Base-by-base conservation (phyloP, 805 yeast species). In the Saitoella complicata region DNA sequence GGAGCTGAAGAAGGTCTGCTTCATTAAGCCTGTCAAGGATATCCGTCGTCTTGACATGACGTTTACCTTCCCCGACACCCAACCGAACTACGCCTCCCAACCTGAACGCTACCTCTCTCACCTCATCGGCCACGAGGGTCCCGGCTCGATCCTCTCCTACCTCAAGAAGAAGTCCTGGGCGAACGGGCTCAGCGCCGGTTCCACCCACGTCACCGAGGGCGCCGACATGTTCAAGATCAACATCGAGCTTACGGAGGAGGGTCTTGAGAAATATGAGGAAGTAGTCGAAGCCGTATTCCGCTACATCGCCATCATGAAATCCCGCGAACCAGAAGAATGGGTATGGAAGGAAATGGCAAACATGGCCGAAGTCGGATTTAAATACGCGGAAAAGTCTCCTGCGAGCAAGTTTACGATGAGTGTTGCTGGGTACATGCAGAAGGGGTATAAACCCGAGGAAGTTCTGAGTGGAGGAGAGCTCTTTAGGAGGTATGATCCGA, bases 161-260 rank as follows among this genome's bases (percentile, higher is more conserved):
- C 75, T 40, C 60, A 82, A 42, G 97, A 91, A 64, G 99, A 91
- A 63, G 99, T 98, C 60, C 75, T 88, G 38, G 99, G 88, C 63
- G 95, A 66, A 0, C 46, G 63, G 40, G 43, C 43, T 34, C 80
- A 74, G 52, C 35, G 76, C 86, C 33, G 95, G 95, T 6, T 70
- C 74, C 37, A 54, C 57, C 41, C 65, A 58, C 44, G 69, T 75
- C 51, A 70, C 73, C 34, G 68, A 75, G 40, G 91, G 80, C 2
- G 75, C 70, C 47, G 78, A 81, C 3, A 61, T 73, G 13, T 82
- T 88, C 54, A 65, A 73, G n/a, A 62, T 85, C 35, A 78, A 76
- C 46, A 64, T 85, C 38, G 93, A 83, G 44, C 69, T 88, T 45
- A 86, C 97, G 2, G 73, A 75, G 7, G 64, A 66, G 11, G 97